These are phyloP conservation scores for Backusella sp. DNA, from an alignment of 192 early-diverging fungal species.

Conservation along the genomic window DNA sequence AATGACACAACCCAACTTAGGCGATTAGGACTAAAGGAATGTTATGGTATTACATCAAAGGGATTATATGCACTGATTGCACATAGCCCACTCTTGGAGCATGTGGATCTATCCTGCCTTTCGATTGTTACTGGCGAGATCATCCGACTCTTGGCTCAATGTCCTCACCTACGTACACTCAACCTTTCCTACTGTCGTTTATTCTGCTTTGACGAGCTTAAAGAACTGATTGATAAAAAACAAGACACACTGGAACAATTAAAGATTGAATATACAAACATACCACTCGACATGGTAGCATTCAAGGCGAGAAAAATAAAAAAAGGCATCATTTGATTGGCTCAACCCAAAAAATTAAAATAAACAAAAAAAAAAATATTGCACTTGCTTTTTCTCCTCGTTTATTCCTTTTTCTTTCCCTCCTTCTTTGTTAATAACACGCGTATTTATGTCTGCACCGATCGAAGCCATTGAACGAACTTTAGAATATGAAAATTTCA, in stretches of 20 bases:
- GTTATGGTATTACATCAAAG: neutral
- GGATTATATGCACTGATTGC: neutral
- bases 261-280: neutral
- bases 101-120: slow-evolving; percentile 10
- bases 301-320: slow-evolving; percentile 8
- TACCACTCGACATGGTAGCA: neutral
- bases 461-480: slow-evolving; percentile 68
- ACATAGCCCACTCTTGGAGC: neutral
- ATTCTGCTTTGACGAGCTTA: neutral
- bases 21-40: neutral
- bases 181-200: slow-evolving; percentile 11
- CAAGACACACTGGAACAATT: neutral
- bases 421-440: neutral
- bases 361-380: neutral
- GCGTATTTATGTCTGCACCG: slow-evolving; percentile 34
- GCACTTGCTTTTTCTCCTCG: neutral
- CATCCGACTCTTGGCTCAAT: neutral
- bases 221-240: neutral
- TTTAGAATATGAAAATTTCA: slow-evolving; percentile 69
- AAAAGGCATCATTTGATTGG: neutral
- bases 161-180: neutral
- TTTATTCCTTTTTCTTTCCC: neutral
- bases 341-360: neutral
- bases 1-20: neutral
- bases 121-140: neutral